Conservation (phyloP, 805 yeast genomes). For the Blastobotrys peoriensis region DNA sequence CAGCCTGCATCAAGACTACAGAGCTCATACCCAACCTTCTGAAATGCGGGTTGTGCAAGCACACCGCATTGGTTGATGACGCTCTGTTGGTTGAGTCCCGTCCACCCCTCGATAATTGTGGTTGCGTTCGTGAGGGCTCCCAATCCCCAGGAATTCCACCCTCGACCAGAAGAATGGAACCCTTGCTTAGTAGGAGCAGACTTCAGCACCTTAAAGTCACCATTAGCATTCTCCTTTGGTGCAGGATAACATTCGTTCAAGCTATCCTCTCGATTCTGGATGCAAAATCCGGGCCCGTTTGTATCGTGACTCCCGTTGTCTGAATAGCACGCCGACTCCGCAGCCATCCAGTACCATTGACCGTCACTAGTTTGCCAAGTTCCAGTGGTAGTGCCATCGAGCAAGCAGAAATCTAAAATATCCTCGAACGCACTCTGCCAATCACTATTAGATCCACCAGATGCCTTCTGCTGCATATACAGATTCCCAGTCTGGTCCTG, state of each 20-base stretch:
- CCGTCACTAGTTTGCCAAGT: neutral
- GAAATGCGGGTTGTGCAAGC: conserved; percentile 7
- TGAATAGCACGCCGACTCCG: neutral
- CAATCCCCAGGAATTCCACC: conserved; percentile 12
- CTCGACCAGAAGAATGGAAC: conserved; percentile 6
- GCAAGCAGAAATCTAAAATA: neutral
- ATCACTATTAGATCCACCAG: neutral
- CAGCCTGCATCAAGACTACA: conserved; percentile 13
- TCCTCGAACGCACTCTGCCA: neutral
- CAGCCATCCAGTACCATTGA: neutral
- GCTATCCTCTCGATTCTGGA: neutral
- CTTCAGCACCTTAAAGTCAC: conserved; percentile 5
- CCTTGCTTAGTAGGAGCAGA: conserved; percentile 6
- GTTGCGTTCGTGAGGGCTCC: conserved; percentile 4
- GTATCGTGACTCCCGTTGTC: neutral
- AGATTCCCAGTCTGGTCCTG: neutral
- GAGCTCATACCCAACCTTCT: conserved; percentile 3
- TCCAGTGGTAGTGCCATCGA: neutral
- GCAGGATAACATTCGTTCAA: conserved; percentile 10
- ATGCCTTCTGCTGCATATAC: neutral
- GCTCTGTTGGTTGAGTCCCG: conserved; percentile 5
- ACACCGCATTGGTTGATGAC: conserved; percentile 8
- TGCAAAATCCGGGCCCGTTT: neutral
- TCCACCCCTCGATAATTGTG: conserved; percentile 1
- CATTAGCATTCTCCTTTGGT: conserved; percentile 3